Base-by-base conservation (phyloP, 2,329 filamentous ascomycete genomes). In the Aspergillus sp. region DNA sequence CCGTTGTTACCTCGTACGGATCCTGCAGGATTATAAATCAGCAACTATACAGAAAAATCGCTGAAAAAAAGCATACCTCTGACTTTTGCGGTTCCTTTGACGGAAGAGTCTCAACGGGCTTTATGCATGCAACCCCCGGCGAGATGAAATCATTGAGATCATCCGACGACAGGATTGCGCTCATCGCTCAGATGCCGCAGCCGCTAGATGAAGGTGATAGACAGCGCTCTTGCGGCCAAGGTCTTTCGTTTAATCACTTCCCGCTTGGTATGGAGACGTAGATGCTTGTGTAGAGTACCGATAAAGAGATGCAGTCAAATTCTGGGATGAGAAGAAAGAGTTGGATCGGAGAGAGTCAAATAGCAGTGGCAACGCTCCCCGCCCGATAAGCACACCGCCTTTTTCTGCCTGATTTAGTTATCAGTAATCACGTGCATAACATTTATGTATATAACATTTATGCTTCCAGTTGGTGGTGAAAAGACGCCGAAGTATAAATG, bases 111-210 rank as follows among this genome's bases (percentile, higher is more conserved):
- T 98, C 91, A 56, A 98, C 74, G 16, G 91, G 91, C 55, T 98
- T 96, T 62, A 98, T 96, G 65, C 91, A 98, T 42, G 91, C 91
- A 53, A 98, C 88, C 41, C 89, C 88, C 10, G 91, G 91, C 36
- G 84, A 91, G 57, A 98, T 98, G 67, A 98, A 98, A 70, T 98
- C 91, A 69, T 98, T 98, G 40, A 98, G 72, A 60, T 95, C 88
- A 68, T 98, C 89, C 52, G 82, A 81, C 35, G 88, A 96, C 51
- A 98, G 81, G 52, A 98, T 98, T 42, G 91, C 91, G 57, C 86
- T 94, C 91, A 98, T 98, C 42, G 58, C 69, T 43, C 42, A 39
- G 37, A 34, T 35, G 32, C 38, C 37, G 37, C 31, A 38, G 24
- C 37, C 36, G 39, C 40, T 35, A 29, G 22, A 22, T 30, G 34